phyloP scores from a whole-genome alignment of 805 yeast species.

The Cyberlindnera nakhonratchasimensis region DNA sequence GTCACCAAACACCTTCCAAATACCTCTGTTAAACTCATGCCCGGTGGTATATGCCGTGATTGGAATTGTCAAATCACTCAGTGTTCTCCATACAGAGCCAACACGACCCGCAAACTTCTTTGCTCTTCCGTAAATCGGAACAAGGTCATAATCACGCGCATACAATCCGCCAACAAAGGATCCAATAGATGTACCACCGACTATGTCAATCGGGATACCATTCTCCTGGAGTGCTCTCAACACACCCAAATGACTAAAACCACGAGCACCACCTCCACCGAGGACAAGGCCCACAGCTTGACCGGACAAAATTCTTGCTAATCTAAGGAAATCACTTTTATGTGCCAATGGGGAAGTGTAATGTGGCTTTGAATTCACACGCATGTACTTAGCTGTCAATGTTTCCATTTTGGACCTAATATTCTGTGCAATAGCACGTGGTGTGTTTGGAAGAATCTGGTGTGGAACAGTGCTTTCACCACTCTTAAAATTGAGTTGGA shows the following conservation, averaged over 20 bases:
- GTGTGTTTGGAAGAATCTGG: conserved; percentile 12
- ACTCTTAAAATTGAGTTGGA: conserved; percentile 54
- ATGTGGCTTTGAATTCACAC: conserved; percentile 9
- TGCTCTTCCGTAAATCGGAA: conserved; percentile 85
- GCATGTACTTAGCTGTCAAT: conserved; percentile 31
- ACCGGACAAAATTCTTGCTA: conserved; percentile 87
- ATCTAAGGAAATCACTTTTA: conserved; percentile 83
- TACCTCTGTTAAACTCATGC: conserved; percentile 93
- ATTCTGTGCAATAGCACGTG: conserved; percentile 20
- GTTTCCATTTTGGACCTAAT: conserved; percentile 37
- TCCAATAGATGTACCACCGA: conserved; percentile 97
- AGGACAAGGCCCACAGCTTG: conserved; percentile 91
- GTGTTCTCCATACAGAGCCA: conserved; percentile 80
- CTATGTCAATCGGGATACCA: conserved; percentile 89
- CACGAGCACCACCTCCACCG: conserved; percentile 98
- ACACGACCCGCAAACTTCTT: conserved; percentile 82
- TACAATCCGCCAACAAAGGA: conserved; percentile 93
- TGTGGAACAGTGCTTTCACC: not conserved
- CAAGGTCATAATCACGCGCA: conserved; percentile 87
- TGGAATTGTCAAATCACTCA: conserved; percentile 87
- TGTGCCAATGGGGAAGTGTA: conserved; percentile 43
- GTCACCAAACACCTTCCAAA: conserved; percentile 96
- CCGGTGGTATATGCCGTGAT: conserved; percentile 95
- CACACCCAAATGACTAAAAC: conserved; percentile 88
- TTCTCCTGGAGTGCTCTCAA: conserved; percentile 86